phyloP scores from a whole-genome alignment of 129 eudicot genomes.

The Centella asiatica region DNA sequence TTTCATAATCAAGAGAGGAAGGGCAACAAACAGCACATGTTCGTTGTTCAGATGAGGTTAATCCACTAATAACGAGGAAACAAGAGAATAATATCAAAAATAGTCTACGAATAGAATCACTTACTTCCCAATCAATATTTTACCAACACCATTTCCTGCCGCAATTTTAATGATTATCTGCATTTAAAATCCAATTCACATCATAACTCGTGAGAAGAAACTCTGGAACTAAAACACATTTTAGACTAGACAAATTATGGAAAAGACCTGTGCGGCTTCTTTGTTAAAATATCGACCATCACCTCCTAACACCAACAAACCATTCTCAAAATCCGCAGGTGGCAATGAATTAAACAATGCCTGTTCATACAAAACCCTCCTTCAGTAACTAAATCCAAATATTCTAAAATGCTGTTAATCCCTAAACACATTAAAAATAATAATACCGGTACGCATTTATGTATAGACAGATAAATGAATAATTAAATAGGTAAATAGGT shows the following conservation, averaged over 20 bases:
- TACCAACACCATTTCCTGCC: constrained; percentile 94
- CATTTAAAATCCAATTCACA: constrained; percentile 16
- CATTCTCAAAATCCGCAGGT: constrained; percentile 71
- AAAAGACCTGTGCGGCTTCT: constrained; percentile 89
- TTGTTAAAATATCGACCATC: constrained; percentile 91
- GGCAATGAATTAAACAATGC: constrained; percentile 92
- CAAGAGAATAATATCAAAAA: constrained; percentile 3
- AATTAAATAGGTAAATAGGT: too few species aligned
- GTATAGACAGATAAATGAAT: too few species aligned
- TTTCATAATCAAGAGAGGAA: neutral
- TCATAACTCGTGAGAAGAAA: neutral
- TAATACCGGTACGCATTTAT: too few species aligned
- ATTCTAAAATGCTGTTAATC: neutral
- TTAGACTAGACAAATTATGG: neutral
- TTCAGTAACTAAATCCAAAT: neutral
- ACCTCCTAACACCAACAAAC: constrained; percentile 86
- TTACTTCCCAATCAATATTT: constrained; percentile 92
- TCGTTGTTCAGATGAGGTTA: too few species aligned
- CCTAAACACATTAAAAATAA: neutral
- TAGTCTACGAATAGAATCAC: constrained; percentile 21
- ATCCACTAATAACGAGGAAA: neutral
- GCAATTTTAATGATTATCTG: constrained; percentile 93
- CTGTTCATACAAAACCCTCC: constrained; percentile 24
- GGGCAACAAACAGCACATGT: neutral
- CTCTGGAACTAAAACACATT: neutral